A percentile compares a stretch with the other conserved stretches of the same genome.
Evolutionary conservation across 129 eudicot genomes (phyloP).

Genomic region (Tagetes patula): DNA sequence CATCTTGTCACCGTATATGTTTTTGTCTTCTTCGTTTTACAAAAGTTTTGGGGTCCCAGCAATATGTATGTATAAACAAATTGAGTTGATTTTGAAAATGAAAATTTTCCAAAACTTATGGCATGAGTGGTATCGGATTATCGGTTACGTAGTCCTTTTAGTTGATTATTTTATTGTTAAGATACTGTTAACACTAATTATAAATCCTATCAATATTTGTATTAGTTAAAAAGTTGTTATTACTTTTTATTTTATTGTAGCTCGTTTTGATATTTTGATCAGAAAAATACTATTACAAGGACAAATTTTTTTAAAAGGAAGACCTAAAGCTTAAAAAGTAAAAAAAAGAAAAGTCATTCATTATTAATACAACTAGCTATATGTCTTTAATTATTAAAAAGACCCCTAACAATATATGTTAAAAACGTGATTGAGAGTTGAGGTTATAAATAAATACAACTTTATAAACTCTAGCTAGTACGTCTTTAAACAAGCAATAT

Average conservation of each 20-base stretch:
- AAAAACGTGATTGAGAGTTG: neutral
- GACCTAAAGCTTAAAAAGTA: neutral
- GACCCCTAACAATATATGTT: neutral
- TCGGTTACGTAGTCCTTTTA: too few relatives aligned
- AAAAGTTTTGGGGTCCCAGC: constrained; percentile 10
- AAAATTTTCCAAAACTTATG: constrained; percentile 1
- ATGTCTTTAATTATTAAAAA: too few relatives aligned
- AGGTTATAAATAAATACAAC: neutral
- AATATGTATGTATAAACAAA: neutral
- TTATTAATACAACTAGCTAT: too few relatives aligned
- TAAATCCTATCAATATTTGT: neutral
- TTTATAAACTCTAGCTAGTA: too few relatives aligned
- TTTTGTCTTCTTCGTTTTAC: neutral
- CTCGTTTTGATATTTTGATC: neutral
- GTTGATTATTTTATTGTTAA: neutral
- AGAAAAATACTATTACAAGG: neutral
- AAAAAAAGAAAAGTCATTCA: neutral
- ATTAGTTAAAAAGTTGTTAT: neutral
- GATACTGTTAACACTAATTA: neutral
- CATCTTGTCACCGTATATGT: neutral
- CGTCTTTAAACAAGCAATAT: too few relatives aligned
- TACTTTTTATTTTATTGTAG: neutral
- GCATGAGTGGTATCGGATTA: neutral
- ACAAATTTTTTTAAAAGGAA: neutral
- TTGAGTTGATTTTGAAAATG: neutral